Conservation (phyloP, 495 filamentous ascomycete genomes). For the Daldinia vernicosa region DNA sequence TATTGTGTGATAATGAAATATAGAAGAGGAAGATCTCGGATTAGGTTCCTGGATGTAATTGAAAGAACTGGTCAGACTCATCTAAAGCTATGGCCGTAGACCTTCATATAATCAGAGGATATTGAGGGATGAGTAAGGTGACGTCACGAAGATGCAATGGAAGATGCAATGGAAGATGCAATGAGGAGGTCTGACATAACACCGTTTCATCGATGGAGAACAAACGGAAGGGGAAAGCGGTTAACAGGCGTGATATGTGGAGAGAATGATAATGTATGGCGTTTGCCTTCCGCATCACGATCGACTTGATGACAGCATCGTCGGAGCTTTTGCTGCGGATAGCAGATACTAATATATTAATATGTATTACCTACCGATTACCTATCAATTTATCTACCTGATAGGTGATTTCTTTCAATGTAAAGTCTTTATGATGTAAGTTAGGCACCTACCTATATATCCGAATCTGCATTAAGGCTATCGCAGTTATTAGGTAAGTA, state of each 20-base stretch:
- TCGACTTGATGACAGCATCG: slow-evolving; percentile 26
- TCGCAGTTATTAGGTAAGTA: no score
- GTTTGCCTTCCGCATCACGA: slow-evolving; percentile 1
- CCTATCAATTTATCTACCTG: no score
- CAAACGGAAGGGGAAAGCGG: not conserved
- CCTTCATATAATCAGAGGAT: slow-evolving; percentile 18
- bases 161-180: not conserved
- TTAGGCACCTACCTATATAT: no score
- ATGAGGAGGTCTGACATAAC: not conserved
- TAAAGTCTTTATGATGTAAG: no score
- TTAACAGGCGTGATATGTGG: not conserved
- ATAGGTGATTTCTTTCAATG: no score
- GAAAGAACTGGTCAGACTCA: not conserved
- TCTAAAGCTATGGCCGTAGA: not conserved
- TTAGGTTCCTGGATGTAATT: not conserved
- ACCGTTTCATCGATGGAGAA: not conserved
- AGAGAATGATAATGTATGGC: not conserved
- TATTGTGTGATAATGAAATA: not conserved
- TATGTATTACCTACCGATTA: not conserved
- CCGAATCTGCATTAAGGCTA: no score
- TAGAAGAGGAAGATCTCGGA: no score
- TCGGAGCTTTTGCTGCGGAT: slow-evolving; percentile 20
- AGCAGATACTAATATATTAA: not conserved
- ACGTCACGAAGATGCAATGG: slow-evolving; percentile 18
- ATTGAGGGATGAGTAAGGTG: not conserved